phyloP scores from a whole-genome alignment of 108 stramenopile genomes.

The Cyclotella choctawhatcheeana region DNA sequence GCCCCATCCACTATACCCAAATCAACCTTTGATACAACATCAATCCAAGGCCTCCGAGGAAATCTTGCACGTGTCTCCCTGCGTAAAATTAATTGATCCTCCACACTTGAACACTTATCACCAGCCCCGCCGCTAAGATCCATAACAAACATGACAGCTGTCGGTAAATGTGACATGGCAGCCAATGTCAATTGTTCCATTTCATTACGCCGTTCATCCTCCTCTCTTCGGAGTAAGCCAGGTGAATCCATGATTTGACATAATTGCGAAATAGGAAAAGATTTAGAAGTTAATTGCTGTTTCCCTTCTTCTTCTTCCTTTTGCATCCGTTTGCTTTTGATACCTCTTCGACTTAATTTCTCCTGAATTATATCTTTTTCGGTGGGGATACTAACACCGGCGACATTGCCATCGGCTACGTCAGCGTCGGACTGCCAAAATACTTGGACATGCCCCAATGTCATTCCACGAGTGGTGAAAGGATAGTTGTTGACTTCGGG shows the following conservation, averaged over 20 bases:
- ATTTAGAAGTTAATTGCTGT: conserved; percentile 9
- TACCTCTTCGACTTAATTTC: conserved; percentile 26
- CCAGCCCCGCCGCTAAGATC: conserved; percentile 92
- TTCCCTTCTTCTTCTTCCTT: conserved; percentile 11
- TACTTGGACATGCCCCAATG: conserved; percentile 94
- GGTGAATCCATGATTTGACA: conserved; percentile 95
- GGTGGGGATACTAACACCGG: conserved; percentile 40
- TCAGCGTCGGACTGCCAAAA: conserved; percentile 73
- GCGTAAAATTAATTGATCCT: conserved; percentile 88
- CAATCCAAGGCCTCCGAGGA: conserved; percentile 95
- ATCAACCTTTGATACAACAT: conserved; percentile 95
- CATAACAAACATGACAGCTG: conserved; percentile 97
- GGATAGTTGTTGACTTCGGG: conserved; percentile 98
- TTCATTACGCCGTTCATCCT: conserved; percentile 87
- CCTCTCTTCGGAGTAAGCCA: conserved; percentile 82
- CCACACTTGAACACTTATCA: conserved; percentile 84
- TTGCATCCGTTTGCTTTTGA: conserved; percentile 29
- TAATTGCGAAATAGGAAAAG: conserved; percentile 55
- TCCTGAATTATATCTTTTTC: conserved; percentile 34
- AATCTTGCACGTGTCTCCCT: conserved; percentile 80
- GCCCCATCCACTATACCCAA: conserved; percentile 77
- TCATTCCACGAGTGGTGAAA: conserved; percentile 97
- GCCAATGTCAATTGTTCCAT: conserved; percentile 97
- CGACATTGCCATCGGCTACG: conserved; percentile 43
- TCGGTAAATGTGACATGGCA: conserved; percentile 94